A percentile compares a stretch with the other conserved stretches of the same genome.
Conservation (phyloP, 345 rosid species). For the Gynandropsis gynandra region DNA sequence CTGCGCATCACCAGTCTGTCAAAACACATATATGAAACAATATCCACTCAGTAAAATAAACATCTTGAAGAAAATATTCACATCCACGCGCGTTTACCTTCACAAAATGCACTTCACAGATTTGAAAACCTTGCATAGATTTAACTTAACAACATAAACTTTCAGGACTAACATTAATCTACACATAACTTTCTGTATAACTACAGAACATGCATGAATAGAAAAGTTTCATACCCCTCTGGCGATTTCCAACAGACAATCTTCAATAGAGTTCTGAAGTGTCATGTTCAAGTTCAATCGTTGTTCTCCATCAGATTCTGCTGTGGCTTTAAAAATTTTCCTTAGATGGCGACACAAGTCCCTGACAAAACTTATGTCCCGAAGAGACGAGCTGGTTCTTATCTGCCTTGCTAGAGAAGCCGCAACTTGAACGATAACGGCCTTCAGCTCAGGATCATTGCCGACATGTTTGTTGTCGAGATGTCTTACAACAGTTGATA, state of each 20-base stretch:
- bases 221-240: constrained; percentile 51
- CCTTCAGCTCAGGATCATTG: constrained; percentile 72
- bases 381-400: constrained; percentile 50
- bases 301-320: constrained; percentile 57
- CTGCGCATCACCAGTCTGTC: constrained; percentile 46
- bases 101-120: too few species aligned
- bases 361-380: constrained; percentile 70
- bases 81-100: background rate
- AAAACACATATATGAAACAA: too few species aligned
- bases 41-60: constrained; percentile 9
- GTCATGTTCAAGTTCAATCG: constrained; percentile 51
- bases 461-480: constrained; percentile 81
- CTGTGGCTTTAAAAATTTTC: constrained; percentile 75
- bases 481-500: constrained; percentile 73
- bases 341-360: constrained; percentile 94
- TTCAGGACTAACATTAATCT: constrained; percentile 3
- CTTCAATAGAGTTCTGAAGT: constrained; percentile 87
- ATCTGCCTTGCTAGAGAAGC: constrained; percentile 71
- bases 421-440: constrained; percentile 62
- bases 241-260: constrained; percentile 83
- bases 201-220: too few species aligned
- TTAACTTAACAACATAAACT: constrained; percentile 10
- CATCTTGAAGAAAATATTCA: background rate
- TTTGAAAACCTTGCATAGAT: background rate
- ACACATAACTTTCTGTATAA: background rate